These are phyloP conservation scores for Durusdinium trenchii DNA, from an alignment of 73 alveolate genomes.

Conservation along the genomic window DNA sequence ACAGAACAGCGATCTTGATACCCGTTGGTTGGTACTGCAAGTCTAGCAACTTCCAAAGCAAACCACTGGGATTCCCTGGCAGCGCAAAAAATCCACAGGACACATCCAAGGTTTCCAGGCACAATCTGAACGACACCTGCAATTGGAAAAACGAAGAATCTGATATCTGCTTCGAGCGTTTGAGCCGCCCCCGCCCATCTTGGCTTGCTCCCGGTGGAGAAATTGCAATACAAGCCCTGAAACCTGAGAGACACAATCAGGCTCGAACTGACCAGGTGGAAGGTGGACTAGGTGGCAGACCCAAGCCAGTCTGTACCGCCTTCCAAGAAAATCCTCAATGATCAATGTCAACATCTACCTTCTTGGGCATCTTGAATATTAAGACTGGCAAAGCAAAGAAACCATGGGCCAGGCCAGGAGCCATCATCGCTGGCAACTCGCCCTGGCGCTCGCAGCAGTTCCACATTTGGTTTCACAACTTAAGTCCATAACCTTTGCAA, in stretches of 20 bases:
- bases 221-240: slow-evolving; percentile 81
- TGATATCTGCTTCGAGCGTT: no score
- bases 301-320: slow-evolving; percentile 86
- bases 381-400: no score
- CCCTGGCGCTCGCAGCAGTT: background rate
- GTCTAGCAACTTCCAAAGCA: no score
- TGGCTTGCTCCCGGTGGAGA: slow-evolving; percentile 55
- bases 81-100: slow-evolving; percentile 74
- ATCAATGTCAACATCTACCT: background rate
- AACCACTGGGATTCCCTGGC: no score
- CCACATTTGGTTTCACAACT: background rate
- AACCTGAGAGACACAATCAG: slow-evolving; percentile 2
- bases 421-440: slow-evolving; percentile 77
- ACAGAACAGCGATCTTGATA: no score
- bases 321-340: slow-evolving; percentile 43
- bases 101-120: slow-evolving; percentile 68
- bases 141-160: background rate
- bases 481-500: background rate
- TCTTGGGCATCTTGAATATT: background rate
- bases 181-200: slow-evolving; percentile 38
- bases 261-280: background rate
- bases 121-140: slow-evolving; percentile 79
- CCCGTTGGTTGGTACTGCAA: no score
- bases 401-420: slow-evolving; percentile 41
- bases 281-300: background rate